Conservation (phyloP, 805 yeast species). For the Spathaspora arborariae region DNA sequence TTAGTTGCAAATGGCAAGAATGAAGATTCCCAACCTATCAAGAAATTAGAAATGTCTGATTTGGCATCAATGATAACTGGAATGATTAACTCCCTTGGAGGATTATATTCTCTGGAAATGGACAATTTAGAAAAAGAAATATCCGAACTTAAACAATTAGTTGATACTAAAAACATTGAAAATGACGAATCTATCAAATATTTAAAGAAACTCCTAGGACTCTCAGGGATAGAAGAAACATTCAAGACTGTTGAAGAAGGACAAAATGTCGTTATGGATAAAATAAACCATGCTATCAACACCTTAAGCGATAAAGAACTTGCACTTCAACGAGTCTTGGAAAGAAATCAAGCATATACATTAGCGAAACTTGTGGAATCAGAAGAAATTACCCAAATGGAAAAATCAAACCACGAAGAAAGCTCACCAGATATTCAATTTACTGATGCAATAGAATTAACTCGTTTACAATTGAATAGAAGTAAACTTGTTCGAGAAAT, state of each 20-base stretch:
- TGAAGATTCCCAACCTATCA: conserved; percentile 12
- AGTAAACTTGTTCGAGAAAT: conserved; percentile 42
- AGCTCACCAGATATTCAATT: conserved; percentile 14
- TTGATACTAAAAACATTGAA: conserved; percentile 48
- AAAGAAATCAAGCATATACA: conserved; percentile 42
- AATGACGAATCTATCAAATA: conserved; percentile 26
- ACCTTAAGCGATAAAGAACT: conserved; percentile 11
- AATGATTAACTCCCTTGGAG: conserved; percentile 48
- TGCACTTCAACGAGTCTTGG: conserved; percentile 26
- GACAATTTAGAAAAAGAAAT: conserved; percentile 30
- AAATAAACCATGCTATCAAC: conserved; percentile 2
- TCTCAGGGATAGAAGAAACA: conserved; percentile 24
- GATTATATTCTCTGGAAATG: conserved; percentile 52
- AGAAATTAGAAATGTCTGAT: conserved; percentile 27
- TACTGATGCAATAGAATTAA: conserved; percentile 30
- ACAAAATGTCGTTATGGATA: conserved; percentile 14
- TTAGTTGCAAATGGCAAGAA: conserved; percentile 12
- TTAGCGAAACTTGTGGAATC: conserved; percentile 41
- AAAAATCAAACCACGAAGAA: conserved; percentile 10
- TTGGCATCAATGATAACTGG: conserved; percentile 31
- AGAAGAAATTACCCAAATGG: conserved; percentile 28
- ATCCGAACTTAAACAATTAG: conserved; percentile 47
- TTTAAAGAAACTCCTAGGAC: conserved; percentile 23
- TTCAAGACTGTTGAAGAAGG: conserved; percentile 26
- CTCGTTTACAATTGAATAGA: conserved; percentile 52